Evolutionary conservation across 2,329 filamentous ascomycete genomes (phyloP).

Genomic region (Coniella vitis): DNA sequence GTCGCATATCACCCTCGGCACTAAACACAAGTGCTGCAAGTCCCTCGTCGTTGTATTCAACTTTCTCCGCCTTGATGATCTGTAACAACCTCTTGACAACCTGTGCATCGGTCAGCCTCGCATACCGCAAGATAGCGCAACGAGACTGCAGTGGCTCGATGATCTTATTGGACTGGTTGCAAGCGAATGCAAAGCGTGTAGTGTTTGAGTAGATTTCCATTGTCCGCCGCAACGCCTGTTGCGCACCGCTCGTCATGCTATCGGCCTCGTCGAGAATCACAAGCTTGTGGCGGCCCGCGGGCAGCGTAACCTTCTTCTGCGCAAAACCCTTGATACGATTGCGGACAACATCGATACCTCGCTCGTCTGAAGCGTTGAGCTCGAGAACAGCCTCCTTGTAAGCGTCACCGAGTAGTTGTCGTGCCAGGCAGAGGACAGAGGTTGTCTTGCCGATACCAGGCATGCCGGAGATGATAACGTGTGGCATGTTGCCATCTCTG

Average conservation of each 20-base stretch:
- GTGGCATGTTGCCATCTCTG: conserved; percentile 98
- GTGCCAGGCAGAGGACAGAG: conserved; percentile 84
- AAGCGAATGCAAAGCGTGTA: conserved; percentile 94
- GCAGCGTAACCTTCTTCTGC: conserved; percentile 96
- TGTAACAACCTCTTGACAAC: conserved; percentile 86
- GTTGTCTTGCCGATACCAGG: conserved; percentile 98
- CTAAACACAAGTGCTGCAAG: conserved; percentile 94
- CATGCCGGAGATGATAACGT: conserved; percentile 99
- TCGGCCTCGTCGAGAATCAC: conserved; percentile 98
- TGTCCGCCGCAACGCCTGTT: conserved; percentile 87
- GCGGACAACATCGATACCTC: conserved; percentile 93
- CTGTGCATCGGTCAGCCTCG: conserved; percentile 85
- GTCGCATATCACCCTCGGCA: conserved; percentile 96
- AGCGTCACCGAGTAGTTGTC: conserved; percentile 81
- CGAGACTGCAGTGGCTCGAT: conserved; percentile 97
- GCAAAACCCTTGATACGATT: conserved; percentile 98
- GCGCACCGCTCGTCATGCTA: conserved; percentile 94
- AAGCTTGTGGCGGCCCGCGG: conserved; percentile 84
- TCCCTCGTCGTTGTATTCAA: conserved; percentile 87
- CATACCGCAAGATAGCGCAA: conserved; percentile 91
- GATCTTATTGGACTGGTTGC: conserved; percentile 98
- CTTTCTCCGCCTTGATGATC: conserved; percentile 86
- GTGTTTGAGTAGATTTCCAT: conserved; percentile 99
- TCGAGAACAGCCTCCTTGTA: conserved; percentile 98
- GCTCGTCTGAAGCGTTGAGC: conserved; percentile 91